These are phyloP conservation scores for Scheffersomyces segobiensis DNA, from an alignment of 1,139 yeast genomes.

Conservation along the genomic window DNA sequence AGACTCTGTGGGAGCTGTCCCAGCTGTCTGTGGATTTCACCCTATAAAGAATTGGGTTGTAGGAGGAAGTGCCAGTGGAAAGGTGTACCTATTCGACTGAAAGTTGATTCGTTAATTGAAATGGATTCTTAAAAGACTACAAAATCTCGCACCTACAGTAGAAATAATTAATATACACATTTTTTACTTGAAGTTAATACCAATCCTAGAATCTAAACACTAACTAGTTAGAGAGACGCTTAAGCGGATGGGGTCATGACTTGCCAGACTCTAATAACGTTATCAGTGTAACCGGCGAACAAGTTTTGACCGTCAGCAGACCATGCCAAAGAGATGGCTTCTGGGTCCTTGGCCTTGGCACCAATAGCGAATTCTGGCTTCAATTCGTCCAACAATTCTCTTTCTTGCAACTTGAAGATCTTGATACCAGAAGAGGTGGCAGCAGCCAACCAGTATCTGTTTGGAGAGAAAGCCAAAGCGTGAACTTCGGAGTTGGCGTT, in stretches of 20 bases:
- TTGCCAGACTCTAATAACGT: constrained; percentile 99
- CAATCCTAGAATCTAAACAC: neutral
- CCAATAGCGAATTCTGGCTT: constrained; percentile 95
- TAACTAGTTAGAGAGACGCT: constrained; percentile 10
- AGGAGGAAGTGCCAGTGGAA: constrained; percentile 97
- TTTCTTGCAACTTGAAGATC: constrained; percentile 97
- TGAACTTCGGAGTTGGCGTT: constrained; percentile 95
- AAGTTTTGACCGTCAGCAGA: constrained; percentile 99
- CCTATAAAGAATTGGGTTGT: constrained; percentile 86
- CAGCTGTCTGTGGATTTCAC: constrained; percentile 84
- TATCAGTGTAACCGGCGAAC: constrained; percentile 99
- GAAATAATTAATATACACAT: neutral
- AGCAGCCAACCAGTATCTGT: constrained; percentile 99
- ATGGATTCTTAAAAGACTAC: neutral
- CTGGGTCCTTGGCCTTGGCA: constrained; percentile 95
- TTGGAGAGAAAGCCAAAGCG: constrained; percentile 99
- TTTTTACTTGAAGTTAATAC: neutral
- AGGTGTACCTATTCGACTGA: constrained; percentile 57
- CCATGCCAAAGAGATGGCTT: constrained; percentile 98
- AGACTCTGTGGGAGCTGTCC: constrained; percentile 77
- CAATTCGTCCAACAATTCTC: constrained; percentile 95
- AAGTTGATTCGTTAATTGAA: neutral
- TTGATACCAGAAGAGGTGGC: constrained; percentile 98
- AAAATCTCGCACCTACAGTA: neutral
- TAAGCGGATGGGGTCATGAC: constrained; percentile 88